Base-by-base conservation (phyloP, 441 rosid species). In the Adansonia grandidieri region DNA sequence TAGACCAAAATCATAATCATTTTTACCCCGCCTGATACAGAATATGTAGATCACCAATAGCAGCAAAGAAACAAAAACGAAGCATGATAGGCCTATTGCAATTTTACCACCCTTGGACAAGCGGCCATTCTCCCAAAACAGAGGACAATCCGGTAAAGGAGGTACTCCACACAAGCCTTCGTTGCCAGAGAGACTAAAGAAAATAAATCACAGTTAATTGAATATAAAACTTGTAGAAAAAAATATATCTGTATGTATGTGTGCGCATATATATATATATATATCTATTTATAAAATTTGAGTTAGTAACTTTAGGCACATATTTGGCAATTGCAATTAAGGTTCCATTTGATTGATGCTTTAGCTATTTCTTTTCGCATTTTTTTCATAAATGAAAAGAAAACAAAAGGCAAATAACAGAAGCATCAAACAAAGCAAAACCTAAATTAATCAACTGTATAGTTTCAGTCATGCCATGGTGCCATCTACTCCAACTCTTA, bases 1-100 rank as follows among this genome's bases (percentile, higher is more conserved):
- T 65, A 96, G 94, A 72, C 96, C 96, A 83, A 96, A 96, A 86
- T 93, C 98, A 77, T 96, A 96, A 78, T 94, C 98, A 83, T 92
- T 80, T 82, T 91, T 86, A 58, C 91, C 86, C 79, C 92, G 85
- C 85, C 88, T 85, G 81, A 93, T 87, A 86, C 88, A 93, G 83
- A 90, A 90, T 32, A 89, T 76, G 82, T 88, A 88, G 61, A 88
- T 71, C 83, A 79, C 86, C 81, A 90, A n/a, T 24, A 89, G 81
- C 66, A 86, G 74, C 79, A 84, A 66, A 75, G 81, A 50, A 62
- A 92, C 70, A 32, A 92, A 15, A 64, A 88, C 71, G 54, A 88
- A 79, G 79, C 92, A 85, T 15, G 95, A 86, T 60, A 93, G 9
- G 57, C 87, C 95, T 76, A 96, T 88, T 56, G 86, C 98, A 71